A percentile compares a stretch with the other conserved stretches of the same genome.
Evolutionary conservation across 2,329 filamentous ascomycete genomes (phyloP).

Genomic region (Aspergillus japonicus): DNA sequence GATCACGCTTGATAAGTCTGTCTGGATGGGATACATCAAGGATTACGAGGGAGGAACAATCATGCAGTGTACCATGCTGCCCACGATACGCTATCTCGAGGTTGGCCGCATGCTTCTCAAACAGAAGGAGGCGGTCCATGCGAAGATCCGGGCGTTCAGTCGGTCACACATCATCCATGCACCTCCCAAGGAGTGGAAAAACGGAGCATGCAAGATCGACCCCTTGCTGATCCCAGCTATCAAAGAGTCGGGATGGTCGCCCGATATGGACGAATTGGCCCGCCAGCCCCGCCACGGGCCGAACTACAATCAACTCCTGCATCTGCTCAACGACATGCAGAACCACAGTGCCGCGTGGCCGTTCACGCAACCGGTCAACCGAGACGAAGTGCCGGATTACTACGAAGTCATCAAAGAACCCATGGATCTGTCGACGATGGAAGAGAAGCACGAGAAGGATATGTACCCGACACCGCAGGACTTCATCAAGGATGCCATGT

Average conservation of each 20-base stretch:
- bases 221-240: constrained; percentile 85
- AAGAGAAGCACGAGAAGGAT: constrained; percentile 89
- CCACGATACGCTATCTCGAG: constrained; percentile 90
- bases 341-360: constrained; percentile 94
- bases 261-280: constrained; percentile 95
- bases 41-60: constrained; percentile 98
- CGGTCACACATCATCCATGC: constrained; percentile 84
- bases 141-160: constrained; percentile 89
- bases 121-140: constrained; percentile 92
- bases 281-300: constrained; percentile 93
- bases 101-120: constrained; percentile 91
- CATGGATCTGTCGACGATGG: constrained; percentile 96
- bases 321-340: constrained; percentile 90
- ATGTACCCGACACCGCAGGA: constrained; percentile 89
- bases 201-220: constrained; percentile 71
- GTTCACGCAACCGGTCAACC: constrained; percentile 88
- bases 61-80: constrained; percentile 98
- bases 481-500: constrained; percentile 81
- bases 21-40: constrained; percentile 99
- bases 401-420: constrained; percentile 98
- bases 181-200: constrained; percentile 83
- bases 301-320: constrained; percentile 90
- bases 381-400: constrained; percentile 96
- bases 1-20: constrained; percentile 82
- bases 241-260: constrained; percentile 88